Evolutionary conservation across 805 yeast genomes (phyloP).

Genomic region (Candida cerambycidarum): DNA sequence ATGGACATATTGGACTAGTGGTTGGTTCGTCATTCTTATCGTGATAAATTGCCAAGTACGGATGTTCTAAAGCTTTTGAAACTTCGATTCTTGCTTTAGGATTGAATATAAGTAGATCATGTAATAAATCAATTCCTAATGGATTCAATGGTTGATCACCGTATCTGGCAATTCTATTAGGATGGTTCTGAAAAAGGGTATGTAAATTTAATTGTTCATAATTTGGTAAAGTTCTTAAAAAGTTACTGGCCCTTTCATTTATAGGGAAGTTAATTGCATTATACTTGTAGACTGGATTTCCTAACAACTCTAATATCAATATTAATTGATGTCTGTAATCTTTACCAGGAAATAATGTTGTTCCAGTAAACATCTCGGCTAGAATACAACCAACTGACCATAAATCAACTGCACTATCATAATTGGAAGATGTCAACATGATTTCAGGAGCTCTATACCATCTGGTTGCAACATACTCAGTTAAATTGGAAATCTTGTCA

Average conservation of each 20-base stretch:
- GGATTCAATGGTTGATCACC: constrained; percentile 21
- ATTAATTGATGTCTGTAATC: constrained; percentile 70
- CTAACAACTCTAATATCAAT: constrained; percentile 65
- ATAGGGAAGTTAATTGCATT: constrained; percentile 20
- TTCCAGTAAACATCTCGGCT: constrained; percentile 63
- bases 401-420: constrained; percentile 73
- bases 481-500: constrained; percentile 46
- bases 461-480: constrained; percentile 81
- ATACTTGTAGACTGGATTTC: constrained; percentile 52
- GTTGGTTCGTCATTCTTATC: constrained; percentile 35
- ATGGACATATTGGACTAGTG: constrained; percentile 21
- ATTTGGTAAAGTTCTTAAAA: constrained; percentile 26
- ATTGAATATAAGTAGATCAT: constrained; percentile 79
- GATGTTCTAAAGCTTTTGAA: constrained; percentile 84
- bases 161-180: constrained; percentile 17
- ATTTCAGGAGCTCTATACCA: constrained; percentile 88
- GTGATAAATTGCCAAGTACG: constrained; percentile 83
- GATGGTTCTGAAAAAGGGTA: constrained; percentile 20
- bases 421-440: constrained; percentile 70
- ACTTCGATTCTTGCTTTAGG: constrained; percentile 84
- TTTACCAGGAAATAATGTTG: constrained; percentile 73
- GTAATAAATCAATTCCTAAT: constrained; percentile 37
- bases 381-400: constrained; percentile 82
- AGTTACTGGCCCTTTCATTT: constrained; percentile 25
- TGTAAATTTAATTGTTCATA: constrained; percentile 19